Evolutionary conservation across 352 stramenopile species (phyloP).

Genomic region (Phytophthora megakarya): DNA sequence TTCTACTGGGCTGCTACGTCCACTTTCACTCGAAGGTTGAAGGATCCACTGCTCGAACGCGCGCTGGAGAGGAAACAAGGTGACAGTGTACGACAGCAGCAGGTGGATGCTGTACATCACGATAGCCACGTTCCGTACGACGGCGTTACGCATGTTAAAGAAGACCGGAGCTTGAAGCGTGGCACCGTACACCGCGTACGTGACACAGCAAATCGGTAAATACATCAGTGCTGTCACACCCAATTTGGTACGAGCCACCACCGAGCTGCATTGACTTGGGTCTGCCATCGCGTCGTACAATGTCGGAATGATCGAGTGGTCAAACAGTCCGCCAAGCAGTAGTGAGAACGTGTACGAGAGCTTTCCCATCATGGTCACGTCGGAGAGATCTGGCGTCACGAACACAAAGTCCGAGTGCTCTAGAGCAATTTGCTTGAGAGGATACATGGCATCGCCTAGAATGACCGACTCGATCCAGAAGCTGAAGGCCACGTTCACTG

Average conservation of each 20-base stretch:
- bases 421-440: slow-evolving; percentile 74
- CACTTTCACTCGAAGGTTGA: slow-evolving; percentile 23
- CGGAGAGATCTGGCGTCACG: slow-evolving; percentile 62
- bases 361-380: slow-evolving; percentile 56
- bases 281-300: slow-evolving; percentile 78
- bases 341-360: slow-evolving; percentile 79
- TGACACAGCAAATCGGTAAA: slow-evolving; percentile 76
- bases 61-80: slow-evolving; percentile 69
- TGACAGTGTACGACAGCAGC: slow-evolving; percentile 72
- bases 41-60: slow-evolving; percentile 66
- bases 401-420: slow-evolving; percentile 69
- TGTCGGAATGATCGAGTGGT: slow-evolving; percentile 74
- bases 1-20: slow-evolving; percentile 30
- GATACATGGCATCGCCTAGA: slow-evolving; percentile 84
- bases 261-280: slow-evolving; percentile 52
- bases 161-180: slow-evolving; percentile 78
- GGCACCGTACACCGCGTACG: slow-evolving; percentile 77
- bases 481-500: slow-evolving; percentile 74
- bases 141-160: slow-evolving; percentile 82
- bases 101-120: slow-evolving; percentile 80
- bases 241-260: slow-evolving; percentile 58
- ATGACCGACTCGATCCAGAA: slow-evolving; percentile 86
- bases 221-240: slow-evolving; percentile 62
- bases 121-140: slow-evolving; percentile 74
- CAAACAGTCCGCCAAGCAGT: slow-evolving; percentile 67